A percentile compares a stretch with the other conserved stretches of the same genome.
Conservation (phyloP, 1,139 yeast genomes). For the Pichia sp. region DNA sequence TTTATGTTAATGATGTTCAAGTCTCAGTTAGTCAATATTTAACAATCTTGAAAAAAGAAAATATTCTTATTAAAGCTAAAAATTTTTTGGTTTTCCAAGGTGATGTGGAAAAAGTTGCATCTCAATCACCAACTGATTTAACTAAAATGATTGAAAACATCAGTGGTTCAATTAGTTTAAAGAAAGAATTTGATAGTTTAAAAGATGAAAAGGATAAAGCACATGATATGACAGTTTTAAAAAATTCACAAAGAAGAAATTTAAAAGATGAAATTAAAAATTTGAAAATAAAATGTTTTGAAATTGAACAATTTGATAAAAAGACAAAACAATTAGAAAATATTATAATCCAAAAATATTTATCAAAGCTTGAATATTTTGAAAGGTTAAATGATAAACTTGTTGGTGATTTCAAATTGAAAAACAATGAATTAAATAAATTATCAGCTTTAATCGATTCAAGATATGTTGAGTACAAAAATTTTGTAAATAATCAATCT, state of each 20-base stretch:
- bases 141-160: constrained; percentile 73
- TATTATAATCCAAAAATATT: constrained; percentile 43
- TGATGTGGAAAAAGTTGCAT: constrained; percentile 89
- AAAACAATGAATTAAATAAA: background rate
- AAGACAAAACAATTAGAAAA: constrained; percentile 46
- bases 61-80: constrained; percentile 81
- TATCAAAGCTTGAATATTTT: constrained; percentile 66
- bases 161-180: constrained; percentile 70
- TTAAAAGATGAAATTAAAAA: constrained; percentile 73
- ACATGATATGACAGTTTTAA: constrained; percentile 56
- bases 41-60: constrained; percentile 64
- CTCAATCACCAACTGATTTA: constrained; percentile 75
- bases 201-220: constrained; percentile 64
- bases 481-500: constrained; percentile 38
- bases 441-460: constrained; percentile 22
- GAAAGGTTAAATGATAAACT: constrained; percentile 36
- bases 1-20: constrained; percentile 54
- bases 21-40: constrained; percentile 66
- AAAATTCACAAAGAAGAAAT: constrained; percentile 67
- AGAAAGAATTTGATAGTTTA: constrained; percentile 61
- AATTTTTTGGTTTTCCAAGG: constrained; percentile 96
- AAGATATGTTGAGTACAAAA: constrained; percentile 22
- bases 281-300: constrained; percentile 69
- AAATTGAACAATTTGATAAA: constrained; percentile 62
- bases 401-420: constrained; percentile 27